phyloP scores from a whole-genome alignment of 805 yeast species.

The Clavispora fructus region DNA sequence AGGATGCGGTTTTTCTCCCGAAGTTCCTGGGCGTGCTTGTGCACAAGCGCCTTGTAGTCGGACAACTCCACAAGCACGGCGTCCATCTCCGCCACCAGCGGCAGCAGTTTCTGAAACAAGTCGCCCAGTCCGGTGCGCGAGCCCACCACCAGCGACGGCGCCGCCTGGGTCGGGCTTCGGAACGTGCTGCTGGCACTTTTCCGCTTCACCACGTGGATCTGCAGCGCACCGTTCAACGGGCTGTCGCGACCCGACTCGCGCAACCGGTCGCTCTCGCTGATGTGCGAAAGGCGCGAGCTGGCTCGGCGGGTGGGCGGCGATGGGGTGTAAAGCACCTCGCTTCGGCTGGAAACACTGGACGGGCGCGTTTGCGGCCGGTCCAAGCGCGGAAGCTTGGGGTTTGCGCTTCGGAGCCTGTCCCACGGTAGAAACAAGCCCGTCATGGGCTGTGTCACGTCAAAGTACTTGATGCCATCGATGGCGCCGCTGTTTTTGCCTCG shows the following conservation, averaged over 20 bases:
- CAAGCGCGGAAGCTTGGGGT: constrained; percentile 22
- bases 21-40: constrained; percentile 21
- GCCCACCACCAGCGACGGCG: not conserved
- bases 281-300: not conserved
- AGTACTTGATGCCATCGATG: constrained; percentile 66
- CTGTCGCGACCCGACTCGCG: not conserved
- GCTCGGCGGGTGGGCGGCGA: constrained; percentile 4
- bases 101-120: not conserved
- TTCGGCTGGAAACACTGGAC: constrained; percentile 1
- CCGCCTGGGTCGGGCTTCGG: not conserved
- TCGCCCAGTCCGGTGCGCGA: not conserved
- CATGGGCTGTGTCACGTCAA: constrained; percentile 55
- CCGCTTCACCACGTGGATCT: not conserved
- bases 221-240: not conserved
- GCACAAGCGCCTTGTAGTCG: constrained; percentile 4
- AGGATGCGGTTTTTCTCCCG: constrained; percentile 42
- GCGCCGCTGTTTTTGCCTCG: constrained; percentile 86
- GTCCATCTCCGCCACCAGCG: not conserved
- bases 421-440: constrained; percentile 74
- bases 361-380: constrained; percentile 4
- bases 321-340: constrained; percentile 10
- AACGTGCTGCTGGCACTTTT: not conserved
- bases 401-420: constrained; percentile 35
- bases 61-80: constrained; percentile 1
- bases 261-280: not conserved